These are phyloP conservation scores for Cryptosporidium bovis DNA, from an alignment of 169 alveolate genomes.

Conservation along the genomic window DNA sequence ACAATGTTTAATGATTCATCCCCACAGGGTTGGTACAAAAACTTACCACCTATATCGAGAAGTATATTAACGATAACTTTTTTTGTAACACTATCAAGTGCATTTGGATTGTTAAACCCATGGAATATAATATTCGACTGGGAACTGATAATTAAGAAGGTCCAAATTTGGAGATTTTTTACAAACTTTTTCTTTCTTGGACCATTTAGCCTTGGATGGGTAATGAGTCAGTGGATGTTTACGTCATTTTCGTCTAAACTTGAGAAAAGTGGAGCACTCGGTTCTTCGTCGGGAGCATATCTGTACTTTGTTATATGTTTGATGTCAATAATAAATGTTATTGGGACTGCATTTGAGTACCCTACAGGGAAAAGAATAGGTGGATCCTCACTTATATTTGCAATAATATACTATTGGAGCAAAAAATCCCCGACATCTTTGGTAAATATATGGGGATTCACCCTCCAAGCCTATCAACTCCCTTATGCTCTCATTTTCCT, in stretches of 20 bases:
- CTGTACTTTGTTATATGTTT: conserved; percentile 84
- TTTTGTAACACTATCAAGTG: conserved; percentile 80
- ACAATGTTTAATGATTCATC: conserved; percentile 64
- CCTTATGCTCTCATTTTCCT: conserved; percentile 88
- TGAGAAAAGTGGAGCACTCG: conserved; percentile 82
- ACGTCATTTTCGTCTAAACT: conserved; percentile 83
- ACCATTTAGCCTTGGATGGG: conserved; percentile 88
- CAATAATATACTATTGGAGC: conserved; percentile 89
- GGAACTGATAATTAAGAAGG: conserved; percentile 79
- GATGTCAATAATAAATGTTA: conserved; percentile 78
- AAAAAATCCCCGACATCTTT: conserved; percentile 86
- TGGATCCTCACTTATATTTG: conserved; percentile 81
- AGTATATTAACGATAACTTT: conserved; percentile 83
- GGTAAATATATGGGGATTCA: conserved; percentile 85
- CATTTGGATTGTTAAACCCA: conserved; percentile 82
- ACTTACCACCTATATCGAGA: conserved; percentile 87
- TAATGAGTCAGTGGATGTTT: conserved; percentile 84
- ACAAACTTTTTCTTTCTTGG: conserved; percentile 86
- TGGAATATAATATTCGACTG: conserved; percentile 84
- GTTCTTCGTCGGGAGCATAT: conserved; percentile 82
- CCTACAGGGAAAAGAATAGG: conserved; percentile 81
- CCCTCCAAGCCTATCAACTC: conserved; percentile 86
- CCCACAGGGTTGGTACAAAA: conserved; percentile 87
- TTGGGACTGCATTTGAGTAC: conserved; percentile 83
- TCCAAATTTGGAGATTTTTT: conserved; percentile 87